phyloP scores from a whole-genome alignment of 495 filamentous ascomycete genomes.

The Aspergillus bertholletiae region DNA sequence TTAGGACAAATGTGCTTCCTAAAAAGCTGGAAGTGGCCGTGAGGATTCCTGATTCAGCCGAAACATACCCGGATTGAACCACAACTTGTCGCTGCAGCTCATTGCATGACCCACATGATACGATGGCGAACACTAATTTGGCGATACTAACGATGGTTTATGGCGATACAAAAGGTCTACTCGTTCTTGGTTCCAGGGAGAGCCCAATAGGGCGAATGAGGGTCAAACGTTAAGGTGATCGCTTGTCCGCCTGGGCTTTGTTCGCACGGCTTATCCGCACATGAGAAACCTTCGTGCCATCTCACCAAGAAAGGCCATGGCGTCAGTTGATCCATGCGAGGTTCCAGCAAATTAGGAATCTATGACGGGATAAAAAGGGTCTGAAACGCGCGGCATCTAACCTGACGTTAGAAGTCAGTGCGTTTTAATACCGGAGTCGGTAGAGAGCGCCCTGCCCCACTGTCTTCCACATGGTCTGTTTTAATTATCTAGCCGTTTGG shows the following conservation, averaged over 20 bases:
- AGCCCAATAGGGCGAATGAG: background rate
- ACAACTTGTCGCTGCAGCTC: background rate
- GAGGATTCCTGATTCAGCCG: background rate
- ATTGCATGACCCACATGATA: background rate
- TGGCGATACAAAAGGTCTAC: background rate
- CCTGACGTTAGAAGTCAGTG: slow-evolving; percentile 1
- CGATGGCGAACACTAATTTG: background rate
- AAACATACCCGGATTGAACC: background rate
- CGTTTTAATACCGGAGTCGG: slow-evolving; percentile 1
- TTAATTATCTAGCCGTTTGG: background rate
- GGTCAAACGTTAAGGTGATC: background rate
- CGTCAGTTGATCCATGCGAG: slow-evolving; percentile 13
- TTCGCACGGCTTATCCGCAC: background rate
- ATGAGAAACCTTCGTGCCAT: slow-evolving; percentile 5
- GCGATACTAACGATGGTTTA: background rate
- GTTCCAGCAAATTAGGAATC: slow-evolving; percentile 10
- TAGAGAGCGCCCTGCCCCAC: slow-evolving; percentile 6
- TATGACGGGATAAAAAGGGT: background rate
- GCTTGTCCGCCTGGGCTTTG: background rate
- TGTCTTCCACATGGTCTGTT: slow-evolving; percentile 4
- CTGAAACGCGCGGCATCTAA: slow-evolving; percentile 5
- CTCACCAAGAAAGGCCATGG: slow-evolving; percentile 7
- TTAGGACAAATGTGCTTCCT: background rate
- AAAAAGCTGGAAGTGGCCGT: background rate
- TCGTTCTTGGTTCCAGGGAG: too few species aligned